These are phyloP conservation scores for Kwoniella pini DNA, from an alignment of 768 basidiomycete genomes.

Conservation along the genomic window DNA sequence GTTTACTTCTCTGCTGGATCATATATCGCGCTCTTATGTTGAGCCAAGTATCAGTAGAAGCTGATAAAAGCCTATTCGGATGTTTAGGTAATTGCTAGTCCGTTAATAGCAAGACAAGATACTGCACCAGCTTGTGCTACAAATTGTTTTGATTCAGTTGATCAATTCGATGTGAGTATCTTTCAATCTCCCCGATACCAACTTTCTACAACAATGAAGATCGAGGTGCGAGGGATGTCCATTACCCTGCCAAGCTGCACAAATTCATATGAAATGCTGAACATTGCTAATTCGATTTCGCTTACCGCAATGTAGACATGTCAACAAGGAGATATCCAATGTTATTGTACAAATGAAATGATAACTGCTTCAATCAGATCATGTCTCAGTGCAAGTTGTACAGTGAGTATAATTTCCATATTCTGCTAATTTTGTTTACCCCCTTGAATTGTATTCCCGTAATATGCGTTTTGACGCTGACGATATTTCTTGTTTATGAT, in stretches of 20 bases:
- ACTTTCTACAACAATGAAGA: no score
- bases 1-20: no score
- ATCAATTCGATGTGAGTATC: slow-evolving; percentile 10
- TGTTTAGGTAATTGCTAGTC: slow-evolving; percentile 9
- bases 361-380: slow-evolving; percentile 24
- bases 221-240: no score
- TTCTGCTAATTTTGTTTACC: no score
- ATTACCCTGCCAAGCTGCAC: neutral
- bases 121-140: slow-evolving; percentile 10
- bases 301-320: slow-evolving; percentile 3
- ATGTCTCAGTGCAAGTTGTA: slow-evolving; percentile 22
- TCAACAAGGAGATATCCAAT: slow-evolving; percentile 19
- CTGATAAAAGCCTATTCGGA: no score
- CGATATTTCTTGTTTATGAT: neutral
- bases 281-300: neutral
- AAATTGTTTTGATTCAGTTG: slow-evolving; percentile 18
- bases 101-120: slow-evolving; percentile 10
- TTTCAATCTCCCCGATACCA: neutral
- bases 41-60: no score
- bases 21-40: no score
- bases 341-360: slow-evolving; percentile 19
- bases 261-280: no score
- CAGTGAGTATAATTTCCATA: slow-evolving; percentile 6
- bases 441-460: no score
- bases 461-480: neutral